These are phyloP conservation scores for Aurifilum marmelostoma DNA, from an alignment of 2,329 filamentous ascomycete genomes.

Conservation along the genomic window DNA sequence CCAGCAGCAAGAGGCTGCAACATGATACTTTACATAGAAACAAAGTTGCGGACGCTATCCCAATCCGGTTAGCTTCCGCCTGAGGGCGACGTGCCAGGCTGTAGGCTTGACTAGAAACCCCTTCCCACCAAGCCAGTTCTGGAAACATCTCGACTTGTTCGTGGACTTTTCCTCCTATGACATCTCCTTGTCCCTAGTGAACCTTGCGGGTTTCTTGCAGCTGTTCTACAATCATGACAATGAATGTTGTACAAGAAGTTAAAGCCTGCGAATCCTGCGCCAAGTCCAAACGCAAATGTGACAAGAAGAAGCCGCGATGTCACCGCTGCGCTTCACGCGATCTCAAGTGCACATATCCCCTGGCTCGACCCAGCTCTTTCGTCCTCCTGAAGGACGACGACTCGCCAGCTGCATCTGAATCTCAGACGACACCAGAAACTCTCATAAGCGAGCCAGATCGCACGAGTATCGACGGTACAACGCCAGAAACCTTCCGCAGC, in stretches of 20 bases:
- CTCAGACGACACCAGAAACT: neutral
- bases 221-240: neutral
- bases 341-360: conserved; percentile 25
- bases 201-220: neutral
- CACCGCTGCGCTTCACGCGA: conserved; percentile 17
- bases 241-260: conserved; percentile 17
- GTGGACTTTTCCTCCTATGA: neutral
- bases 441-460: neutral
- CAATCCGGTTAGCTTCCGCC: neutral
- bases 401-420: neutral
- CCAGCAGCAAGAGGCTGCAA: no score
- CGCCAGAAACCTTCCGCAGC: neutral
- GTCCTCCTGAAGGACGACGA: conserved; percentile 14
- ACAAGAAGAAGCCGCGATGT: conserved; percentile 20
- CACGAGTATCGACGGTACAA: neutral
- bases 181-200: neutral
- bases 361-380: conserved; percentile 16
- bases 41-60: conserved; percentile 1
- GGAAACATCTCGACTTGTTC: neutral
- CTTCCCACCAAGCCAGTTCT: neutral
- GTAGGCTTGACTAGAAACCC: no score
- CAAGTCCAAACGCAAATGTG: conserved; percentile 23
- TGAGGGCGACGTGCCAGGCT: neutral
- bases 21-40: neutral
- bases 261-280: conserved; percentile 25